phyloP scores from a whole-genome alignment of 495 filamentous ascomycete genomes.

The Pseudevernia furfuracea region DNA sequence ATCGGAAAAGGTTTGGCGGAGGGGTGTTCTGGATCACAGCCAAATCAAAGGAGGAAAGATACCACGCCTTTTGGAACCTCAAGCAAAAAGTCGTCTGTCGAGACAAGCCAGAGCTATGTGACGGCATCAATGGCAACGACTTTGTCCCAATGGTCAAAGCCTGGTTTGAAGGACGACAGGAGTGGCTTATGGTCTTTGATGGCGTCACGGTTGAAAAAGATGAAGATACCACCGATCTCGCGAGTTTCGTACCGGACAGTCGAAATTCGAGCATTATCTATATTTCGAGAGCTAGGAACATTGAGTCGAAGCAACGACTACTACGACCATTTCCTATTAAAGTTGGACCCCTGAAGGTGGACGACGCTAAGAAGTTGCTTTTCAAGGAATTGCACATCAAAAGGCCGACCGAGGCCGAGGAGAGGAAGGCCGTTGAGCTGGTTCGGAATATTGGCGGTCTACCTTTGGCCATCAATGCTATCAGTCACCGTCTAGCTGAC shows the following conservation, averaged over 20 bases:
- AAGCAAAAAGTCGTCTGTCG: slow-evolving; percentile 45
- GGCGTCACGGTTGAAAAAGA: slow-evolving; percentile 60
- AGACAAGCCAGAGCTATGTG: slow-evolving; percentile 35
- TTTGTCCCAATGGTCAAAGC: slow-evolving; percentile 55
- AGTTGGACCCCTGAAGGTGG: slow-evolving; percentile 50
- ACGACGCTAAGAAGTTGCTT: slow-evolving; percentile 52
- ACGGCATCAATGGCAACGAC: slow-evolving; percentile 15
- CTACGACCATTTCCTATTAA: slow-evolving; percentile 68
- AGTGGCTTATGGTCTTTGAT: slow-evolving; percentile 73
- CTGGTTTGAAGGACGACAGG: slow-evolving; percentile 63
- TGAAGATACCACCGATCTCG: slow-evolving; percentile 48
- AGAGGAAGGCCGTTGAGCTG: slow-evolving; percentile 53
- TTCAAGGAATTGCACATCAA: slow-evolving; percentile 49
- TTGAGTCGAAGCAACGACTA: slow-evolving; percentile 59
- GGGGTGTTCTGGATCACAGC: slow-evolving; percentile 78
- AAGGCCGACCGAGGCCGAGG: slow-evolving; percentile 47
- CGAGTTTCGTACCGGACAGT: slow-evolving; percentile 62
- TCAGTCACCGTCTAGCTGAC: slow-evolving; percentile 64
- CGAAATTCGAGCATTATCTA: slow-evolving; percentile 66
- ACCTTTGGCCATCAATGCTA: slow-evolving; percentile 71
- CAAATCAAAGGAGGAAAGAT: slow-evolving; percentile 54
- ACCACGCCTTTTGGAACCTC: slow-evolving; percentile 68
- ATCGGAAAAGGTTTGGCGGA: slow-evolving; percentile 58
- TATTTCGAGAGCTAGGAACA: slow-evolving; percentile 61
- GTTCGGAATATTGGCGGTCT: slow-evolving; percentile 63